These are phyloP conservation scores for Neonothopanus nambi DNA, from an alignment of 1,284 basidiomycete genomes.

Conservation along the genomic window DNA sequence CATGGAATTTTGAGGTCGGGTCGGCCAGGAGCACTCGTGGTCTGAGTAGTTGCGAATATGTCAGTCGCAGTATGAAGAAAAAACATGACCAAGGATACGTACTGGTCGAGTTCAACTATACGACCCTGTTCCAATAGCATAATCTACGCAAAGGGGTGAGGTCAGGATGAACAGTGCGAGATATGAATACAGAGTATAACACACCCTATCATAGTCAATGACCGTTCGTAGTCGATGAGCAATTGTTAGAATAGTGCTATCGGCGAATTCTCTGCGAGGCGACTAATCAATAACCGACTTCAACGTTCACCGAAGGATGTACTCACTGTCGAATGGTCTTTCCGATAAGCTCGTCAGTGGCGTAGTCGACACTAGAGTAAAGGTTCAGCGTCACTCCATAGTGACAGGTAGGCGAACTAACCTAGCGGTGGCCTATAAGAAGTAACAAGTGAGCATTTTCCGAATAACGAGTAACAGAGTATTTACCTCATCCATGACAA, in stretches of 20 bases:
- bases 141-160: conserved; percentile 44
- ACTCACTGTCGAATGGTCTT: conserved; percentile 74
- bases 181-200: conserved; percentile 17
- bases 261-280: conserved; percentile 54
- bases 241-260: conserved; percentile 68
- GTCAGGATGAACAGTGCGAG: neutral
- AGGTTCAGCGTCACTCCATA: conserved; percentile 6
- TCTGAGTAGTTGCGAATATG: conserved; percentile 30
- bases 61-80: neutral
- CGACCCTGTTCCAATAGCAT: conserved; percentile 88
- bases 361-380: conserved; percentile 64
- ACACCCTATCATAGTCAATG: conserved; percentile 66
- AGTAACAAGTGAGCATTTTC: conserved; percentile 7
- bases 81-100: conserved; percentile 13
- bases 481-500: conserved; percentile 82
- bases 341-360: conserved; percentile 73
- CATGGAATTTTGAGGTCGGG: conserved; percentile 69
- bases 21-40: conserved; percentile 71
- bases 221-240: conserved; percentile 73
- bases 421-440: conserved; percentile 56
- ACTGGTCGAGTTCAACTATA: conserved; percentile 80
- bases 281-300: neutral
- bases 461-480: conserved; percentile 14
- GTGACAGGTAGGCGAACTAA: neutral
- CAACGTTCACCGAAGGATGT: neutral